phyloP scores from a whole-genome alignment of 352 stramenopile genomes.

The Phytopythium oedochilum region DNA sequence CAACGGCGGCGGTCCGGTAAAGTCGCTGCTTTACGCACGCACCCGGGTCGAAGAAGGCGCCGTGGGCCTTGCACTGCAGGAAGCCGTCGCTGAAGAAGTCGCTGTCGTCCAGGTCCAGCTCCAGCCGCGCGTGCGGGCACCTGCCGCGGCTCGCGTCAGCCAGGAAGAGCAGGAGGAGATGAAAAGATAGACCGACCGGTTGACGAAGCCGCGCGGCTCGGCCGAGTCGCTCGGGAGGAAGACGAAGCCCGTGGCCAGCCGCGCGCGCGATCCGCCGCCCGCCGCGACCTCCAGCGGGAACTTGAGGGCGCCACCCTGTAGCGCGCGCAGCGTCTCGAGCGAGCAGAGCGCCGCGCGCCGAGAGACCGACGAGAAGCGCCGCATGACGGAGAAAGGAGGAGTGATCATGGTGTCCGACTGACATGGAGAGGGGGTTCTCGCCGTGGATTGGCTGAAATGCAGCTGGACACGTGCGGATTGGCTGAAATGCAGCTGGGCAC shows the following conservation, averaged over 20 bases:
- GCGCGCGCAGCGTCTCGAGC: conserved; percentile 33
- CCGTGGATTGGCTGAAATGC: no score
- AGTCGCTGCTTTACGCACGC: no score
- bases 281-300: conserved; percentile 32
- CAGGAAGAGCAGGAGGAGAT: not conserved
- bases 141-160: conserved; percentile 10
- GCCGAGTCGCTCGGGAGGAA: conserved; percentile 44
- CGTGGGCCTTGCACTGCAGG: conserved; percentile 78
- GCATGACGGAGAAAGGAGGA: no score
- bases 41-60: conserved; percentile 75
- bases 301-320: conserved; percentile 48
- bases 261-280: not conserved
- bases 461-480: no score
- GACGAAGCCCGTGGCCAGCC: conserved; percentile 49
- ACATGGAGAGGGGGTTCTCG: no score
- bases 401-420: no score
- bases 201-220: conserved; percentile 50
- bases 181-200: conserved; percentile 18
- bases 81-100: conserved; percentile 81
- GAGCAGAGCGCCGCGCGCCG: conserved; percentile 34
- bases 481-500: no score
- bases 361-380: not conserved
- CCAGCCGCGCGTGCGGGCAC: conserved; percentile 62
- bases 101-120: conserved; percentile 76
- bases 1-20: no score